These are phyloP conservation scores for Malbranchea cinnamomea DNA, from an alignment of 2,329 filamentous ascomycete genomes.

Conservation along the genomic window DNA sequence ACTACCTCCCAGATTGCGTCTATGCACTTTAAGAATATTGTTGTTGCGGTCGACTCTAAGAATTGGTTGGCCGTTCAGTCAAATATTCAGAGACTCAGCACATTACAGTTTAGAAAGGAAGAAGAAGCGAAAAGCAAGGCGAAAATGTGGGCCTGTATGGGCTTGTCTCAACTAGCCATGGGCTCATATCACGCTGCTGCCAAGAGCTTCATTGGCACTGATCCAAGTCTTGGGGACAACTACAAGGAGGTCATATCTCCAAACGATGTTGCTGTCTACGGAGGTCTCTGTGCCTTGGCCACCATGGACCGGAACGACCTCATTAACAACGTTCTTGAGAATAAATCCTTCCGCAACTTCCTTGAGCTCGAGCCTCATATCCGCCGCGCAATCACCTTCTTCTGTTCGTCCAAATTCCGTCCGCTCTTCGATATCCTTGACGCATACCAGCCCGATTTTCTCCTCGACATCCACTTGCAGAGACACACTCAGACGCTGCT, in stretches of 20 bases:
- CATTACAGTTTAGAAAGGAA: conserved; percentile 39
- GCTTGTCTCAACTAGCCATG: conserved; percentile 44
- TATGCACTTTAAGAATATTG: conserved; percentile 64
- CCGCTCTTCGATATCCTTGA: conserved; percentile 71
- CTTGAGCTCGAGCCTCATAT: conserved; percentile 90
- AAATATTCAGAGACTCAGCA: conserved; percentile 42
- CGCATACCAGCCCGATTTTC: conserved; percentile 66
- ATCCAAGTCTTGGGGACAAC: conserved; percentile 39
- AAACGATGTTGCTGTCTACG: conserved; percentile 87
- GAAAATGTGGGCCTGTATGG: conserved; percentile 52
- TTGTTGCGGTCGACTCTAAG: conserved; percentile 57
- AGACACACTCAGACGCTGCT: conserved; percentile 58
- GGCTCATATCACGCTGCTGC: conserved; percentile 54
- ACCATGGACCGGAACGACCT: conserved; percentile 71
- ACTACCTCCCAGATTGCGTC: conserved; percentile 70
- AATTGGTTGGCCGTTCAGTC: conserved; percentile 59
- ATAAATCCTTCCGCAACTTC: conserved; percentile 65
- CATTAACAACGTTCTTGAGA: conserved; percentile 63
- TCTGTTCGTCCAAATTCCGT: conserved; percentile 81
- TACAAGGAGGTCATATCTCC: conserved; percentile 61
- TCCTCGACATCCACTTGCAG: conserved; percentile 78
- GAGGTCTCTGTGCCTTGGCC: conserved; percentile 75
- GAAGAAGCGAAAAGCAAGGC: conserved; percentile 41
- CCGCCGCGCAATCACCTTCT: conserved; percentile 75
- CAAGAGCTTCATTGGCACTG: conserved; percentile 49